Percentiles rank a stretch among this genome's conserved stretches.
These are phyloP conservation scores for Boletus sp. DNA, from an alignment of 768 basidiomycete genomes.

Conservation along the genomic window DNA sequence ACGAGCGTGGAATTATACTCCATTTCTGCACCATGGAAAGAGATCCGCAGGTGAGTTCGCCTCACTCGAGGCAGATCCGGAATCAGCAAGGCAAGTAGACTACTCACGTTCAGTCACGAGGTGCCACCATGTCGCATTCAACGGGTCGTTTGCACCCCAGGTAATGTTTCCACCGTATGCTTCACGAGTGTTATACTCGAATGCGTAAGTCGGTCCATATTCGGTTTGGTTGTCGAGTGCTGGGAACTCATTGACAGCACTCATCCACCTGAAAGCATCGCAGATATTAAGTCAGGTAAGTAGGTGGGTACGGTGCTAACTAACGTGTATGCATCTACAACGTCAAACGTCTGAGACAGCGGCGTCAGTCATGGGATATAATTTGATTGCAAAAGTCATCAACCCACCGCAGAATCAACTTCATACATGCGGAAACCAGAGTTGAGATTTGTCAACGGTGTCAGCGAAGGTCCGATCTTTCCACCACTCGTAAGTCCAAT, in stretches of 20 bases:
- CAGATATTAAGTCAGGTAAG: no score
- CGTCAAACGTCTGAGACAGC: constrained; percentile 59
- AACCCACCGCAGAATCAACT: constrained; percentile 33
- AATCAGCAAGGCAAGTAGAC: neutral
- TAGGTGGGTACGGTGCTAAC: constrained; percentile 14
- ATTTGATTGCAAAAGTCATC: neutral
- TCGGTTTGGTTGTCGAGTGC: constrained; percentile 52
- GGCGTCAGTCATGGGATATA: neutral
- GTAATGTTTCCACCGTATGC: constrained; percentile 53
- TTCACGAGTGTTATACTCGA: constrained; percentile 66
- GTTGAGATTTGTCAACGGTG: constrained; percentile 64
- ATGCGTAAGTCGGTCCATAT: constrained; percentile 53
- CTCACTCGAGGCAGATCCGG: neutral
- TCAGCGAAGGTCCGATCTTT: constrained; percentile 50
- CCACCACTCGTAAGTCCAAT: neutral
- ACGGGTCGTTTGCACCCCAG: constrained; percentile 60
- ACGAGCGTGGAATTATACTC: constrained; percentile 10
- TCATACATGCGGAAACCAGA: constrained; percentile 22
- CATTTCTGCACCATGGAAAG: constrained; percentile 10
- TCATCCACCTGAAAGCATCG: constrained; percentile 48
- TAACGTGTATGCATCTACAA: constrained; percentile 71
- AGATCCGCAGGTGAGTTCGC: neutral
- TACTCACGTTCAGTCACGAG: constrained; percentile 61
- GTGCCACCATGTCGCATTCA: constrained; percentile 81
- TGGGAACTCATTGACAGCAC: constrained; percentile 56